phyloP scores from a whole-genome alignment of 192 early-diverging fungal genomes.

The Entrophospora sp. region DNA sequence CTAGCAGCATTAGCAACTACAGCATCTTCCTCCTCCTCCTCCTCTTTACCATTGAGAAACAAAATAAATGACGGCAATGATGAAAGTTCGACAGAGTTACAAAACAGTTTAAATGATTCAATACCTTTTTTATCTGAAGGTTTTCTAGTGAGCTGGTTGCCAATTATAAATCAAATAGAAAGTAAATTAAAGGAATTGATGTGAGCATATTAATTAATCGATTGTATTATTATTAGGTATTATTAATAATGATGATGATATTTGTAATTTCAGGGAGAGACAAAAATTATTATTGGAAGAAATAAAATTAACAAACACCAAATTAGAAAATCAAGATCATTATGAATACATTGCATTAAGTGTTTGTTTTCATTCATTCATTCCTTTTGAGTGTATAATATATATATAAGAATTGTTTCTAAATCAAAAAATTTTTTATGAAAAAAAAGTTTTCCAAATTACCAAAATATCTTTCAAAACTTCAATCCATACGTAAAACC shows the following conservation, averaged over 20 bases:
- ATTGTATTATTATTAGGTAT: neutral
- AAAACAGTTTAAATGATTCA: neutral
- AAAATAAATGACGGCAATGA: no score
- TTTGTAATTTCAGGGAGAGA: neutral
- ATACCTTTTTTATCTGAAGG: slow-evolving; percentile 20
- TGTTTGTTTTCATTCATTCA: neutral
- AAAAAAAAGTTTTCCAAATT: slow-evolving; percentile 16
- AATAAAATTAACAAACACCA: neutral
- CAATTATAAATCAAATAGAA: slow-evolving; percentile 14
- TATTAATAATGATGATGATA: neutral
- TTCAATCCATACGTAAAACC: slow-evolving; percentile 13
- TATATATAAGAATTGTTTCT: neutral
- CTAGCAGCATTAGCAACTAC: no score
- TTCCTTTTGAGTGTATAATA: neutral
- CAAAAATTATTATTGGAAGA: slow-evolving; percentile 16
- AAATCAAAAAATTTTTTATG: neutral
- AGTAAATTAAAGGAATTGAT: slow-evolving; percentile 1
- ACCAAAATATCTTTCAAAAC: slow-evolving; percentile 3
- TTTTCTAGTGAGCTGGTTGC: slow-evolving; percentile 3
- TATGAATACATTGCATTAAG: slow-evolving; percentile 13
- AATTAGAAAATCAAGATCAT: slow-evolving; percentile 16
- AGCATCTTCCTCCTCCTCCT: no score
- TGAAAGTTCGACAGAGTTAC: neutral
- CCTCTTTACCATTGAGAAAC: no score
- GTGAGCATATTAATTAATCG: neutral